Evolutionary conservation across 768 basidiomycete genomes (phyloP).

Genomic region (Suillus subluteus): DNA sequence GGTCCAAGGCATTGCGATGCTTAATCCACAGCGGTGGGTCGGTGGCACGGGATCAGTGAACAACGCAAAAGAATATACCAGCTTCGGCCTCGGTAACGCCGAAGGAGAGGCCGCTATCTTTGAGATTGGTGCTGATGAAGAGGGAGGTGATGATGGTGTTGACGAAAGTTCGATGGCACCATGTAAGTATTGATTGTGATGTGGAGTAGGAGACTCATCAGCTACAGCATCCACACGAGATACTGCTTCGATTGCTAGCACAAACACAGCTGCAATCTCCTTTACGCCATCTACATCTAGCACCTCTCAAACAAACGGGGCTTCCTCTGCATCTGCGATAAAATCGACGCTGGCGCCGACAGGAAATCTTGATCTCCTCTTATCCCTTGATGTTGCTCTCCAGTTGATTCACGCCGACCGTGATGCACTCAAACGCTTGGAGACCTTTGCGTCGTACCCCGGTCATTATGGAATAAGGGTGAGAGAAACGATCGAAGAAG

Average conservation of each 20-base stretch:
- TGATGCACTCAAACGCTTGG: conserved; percentile 88
- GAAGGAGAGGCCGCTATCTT: conserved; percentile 47
- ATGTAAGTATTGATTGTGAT: conserved; percentile 1
- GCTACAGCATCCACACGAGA: background rate
- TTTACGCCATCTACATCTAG: background rate
- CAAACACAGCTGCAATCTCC: conserved; percentile 7
- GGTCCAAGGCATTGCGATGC: conserved; percentile 84
- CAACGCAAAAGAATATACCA: conserved; percentile 25
- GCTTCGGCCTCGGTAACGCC: conserved; percentile 18
- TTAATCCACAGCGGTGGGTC: conserved; percentile 88
- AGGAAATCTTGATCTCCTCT: conserved; percentile 76
- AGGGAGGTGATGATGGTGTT: conserved; percentile 21
- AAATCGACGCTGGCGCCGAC: conserved; percentile 10
- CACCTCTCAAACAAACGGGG: background rate
- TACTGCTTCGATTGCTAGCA: conserved; percentile 8
- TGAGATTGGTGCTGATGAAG: conserved; percentile 47
- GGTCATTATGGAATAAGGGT: conserved; percentile 87
- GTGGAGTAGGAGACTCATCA: conserved; percentile 22
- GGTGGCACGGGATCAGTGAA: conserved; percentile 36
- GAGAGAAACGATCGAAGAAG: conserved; percentile 90
- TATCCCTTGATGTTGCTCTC: conserved; percentile 89
- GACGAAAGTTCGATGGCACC: conserved; percentile 19
- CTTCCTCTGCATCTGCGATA: background rate
- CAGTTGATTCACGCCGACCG: conserved; percentile 93
- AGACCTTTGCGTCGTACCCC: conserved; percentile 88